Evolutionary conservation across 108 stramenopile species (phyloP), one percentile per base, ranked within the genome.

Genomic region (Conticribra weissflogii): DNA sequence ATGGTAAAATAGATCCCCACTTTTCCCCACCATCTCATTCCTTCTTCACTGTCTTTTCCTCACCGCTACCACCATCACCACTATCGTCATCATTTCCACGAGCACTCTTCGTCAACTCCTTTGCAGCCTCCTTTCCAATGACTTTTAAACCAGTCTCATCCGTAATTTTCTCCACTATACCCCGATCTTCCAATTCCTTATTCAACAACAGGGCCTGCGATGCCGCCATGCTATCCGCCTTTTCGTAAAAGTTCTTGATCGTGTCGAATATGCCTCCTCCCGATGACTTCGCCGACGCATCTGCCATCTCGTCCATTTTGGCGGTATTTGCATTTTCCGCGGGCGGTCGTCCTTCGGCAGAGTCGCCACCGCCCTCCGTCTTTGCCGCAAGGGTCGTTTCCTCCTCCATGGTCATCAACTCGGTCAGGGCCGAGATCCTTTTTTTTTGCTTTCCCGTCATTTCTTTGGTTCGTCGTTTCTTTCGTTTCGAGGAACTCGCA

Each of bases 91-190:
- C 53, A 32, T 72, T 28, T 36, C n/a, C n/a, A n/a, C n/a, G n/a
- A n/a, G 60, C 78, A 29, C 76, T 56, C 33, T 76, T 23, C 31
- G 66, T 32, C 47, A 84, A 52, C 50, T 85, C 78, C 30, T 60
- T 68, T 1, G 84, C 86, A 49, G 83, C 83, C 28, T 92, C 88
- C 31, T 76, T 82, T 51, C 89, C 89, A 30, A 95, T 81, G 3
- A 95, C 94, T 66, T 79, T 85, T 27, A 95, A 62, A 0, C 94
- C 94, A 23, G 83, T 82, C 71, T 92, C 94, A 67, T 95, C 94
- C 0, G 94, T 95, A 51, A 95, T 92, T 74, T 95, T 95, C 17
- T 92, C 94, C 15, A 95, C 30, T 21, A 95, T 49, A 54, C 94
- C 94, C 52, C 69, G 66, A 58, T 95, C 94, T 76, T 95, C 94